A percentile compares a stretch with the other conserved stretches of the same genome.
Evolutionary conservation across 208 protist species (phyloP).

Genomic region (Spongospora subterranea): DNA sequence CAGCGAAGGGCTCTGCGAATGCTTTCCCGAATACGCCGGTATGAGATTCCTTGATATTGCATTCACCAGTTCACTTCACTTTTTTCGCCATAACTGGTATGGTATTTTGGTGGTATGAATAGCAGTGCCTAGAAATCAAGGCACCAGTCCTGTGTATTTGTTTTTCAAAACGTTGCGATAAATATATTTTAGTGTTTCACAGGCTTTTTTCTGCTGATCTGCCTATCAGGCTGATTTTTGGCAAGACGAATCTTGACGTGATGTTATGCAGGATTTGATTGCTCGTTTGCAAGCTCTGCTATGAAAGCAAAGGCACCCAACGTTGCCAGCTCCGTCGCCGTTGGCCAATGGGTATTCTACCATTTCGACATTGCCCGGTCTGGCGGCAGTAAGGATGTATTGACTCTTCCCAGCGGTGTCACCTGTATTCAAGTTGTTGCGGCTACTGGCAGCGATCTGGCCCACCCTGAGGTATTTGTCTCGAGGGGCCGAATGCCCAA

Average conservation of each 20-base stretch:
- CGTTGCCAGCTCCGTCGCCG: not conserved
- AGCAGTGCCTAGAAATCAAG: too few species aligned
- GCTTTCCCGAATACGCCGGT: not conserved
- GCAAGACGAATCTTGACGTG: too few species aligned
- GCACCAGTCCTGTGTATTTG: too few species aligned
- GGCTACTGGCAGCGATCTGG: not conserved
- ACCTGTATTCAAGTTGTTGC: not conserved
- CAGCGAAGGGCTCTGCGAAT: constrained; percentile 2
- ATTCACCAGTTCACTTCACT: not conserved
- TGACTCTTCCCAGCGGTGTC: not conserved
- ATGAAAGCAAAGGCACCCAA: not conserved
- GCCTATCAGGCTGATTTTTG: too few species aligned
- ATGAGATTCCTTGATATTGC: not conserved
- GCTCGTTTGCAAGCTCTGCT: not conserved
- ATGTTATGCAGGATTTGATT: constrained; percentile 17
- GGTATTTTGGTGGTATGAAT: too few species aligned
- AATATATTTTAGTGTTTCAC: too few species aligned
- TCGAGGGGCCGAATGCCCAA: not conserved
- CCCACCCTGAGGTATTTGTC: not conserved
- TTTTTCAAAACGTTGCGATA: too few species aligned
- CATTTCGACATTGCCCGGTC: not conserved
- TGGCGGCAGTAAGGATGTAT: not conserved
- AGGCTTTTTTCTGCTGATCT: too few species aligned
- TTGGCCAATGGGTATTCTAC: constrained; percentile 22
- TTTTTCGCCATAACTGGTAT: too few species aligned